Percentiles rank a stretch among this genome's conserved stretches.
These are phyloP conservation scores for Suillus plorans DNA, from an alignment of 768 basidiomycete species.

Conservation along the genomic window DNA sequence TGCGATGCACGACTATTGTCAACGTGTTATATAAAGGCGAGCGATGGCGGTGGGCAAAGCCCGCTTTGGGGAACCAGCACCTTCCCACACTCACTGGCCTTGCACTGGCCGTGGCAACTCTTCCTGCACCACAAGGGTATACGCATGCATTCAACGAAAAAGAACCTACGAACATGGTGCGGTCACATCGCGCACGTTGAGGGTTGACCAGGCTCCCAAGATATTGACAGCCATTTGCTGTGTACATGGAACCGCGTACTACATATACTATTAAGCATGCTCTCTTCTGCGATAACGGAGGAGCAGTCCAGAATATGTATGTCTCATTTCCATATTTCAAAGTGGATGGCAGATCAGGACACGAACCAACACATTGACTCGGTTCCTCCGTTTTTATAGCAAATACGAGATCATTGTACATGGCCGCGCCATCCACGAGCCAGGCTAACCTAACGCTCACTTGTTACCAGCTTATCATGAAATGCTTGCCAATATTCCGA, in stretches of 20 bases:
- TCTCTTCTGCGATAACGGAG: neutral
- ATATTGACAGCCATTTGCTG: neutral
- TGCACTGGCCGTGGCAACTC: no score
- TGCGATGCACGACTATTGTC: neutral
- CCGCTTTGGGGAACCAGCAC: neutral
- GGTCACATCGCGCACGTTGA: neutral
- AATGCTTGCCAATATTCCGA: neutral
- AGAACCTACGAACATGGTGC: neutral
- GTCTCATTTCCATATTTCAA: neutral
- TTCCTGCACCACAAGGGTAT: neutral
- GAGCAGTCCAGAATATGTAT: neutral
- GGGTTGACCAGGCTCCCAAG: neutral
- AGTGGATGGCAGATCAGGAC: neutral
- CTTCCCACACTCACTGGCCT: no score
- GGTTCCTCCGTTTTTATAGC: neutral
- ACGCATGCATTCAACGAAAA: neutral
- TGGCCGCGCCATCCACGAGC: neutral
- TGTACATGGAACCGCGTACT: neutral
- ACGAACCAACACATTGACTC: neutral
- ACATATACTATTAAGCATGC: neutral
- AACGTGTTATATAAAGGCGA: neutral
- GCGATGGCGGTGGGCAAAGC: neutral
- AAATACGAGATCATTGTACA: neutral
- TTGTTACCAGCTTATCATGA: neutral
- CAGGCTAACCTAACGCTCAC: neutral